phyloP scores from a whole-genome alignment of 495 filamentous ascomycete species.

The Penicillium dipodomyicola region DNA sequence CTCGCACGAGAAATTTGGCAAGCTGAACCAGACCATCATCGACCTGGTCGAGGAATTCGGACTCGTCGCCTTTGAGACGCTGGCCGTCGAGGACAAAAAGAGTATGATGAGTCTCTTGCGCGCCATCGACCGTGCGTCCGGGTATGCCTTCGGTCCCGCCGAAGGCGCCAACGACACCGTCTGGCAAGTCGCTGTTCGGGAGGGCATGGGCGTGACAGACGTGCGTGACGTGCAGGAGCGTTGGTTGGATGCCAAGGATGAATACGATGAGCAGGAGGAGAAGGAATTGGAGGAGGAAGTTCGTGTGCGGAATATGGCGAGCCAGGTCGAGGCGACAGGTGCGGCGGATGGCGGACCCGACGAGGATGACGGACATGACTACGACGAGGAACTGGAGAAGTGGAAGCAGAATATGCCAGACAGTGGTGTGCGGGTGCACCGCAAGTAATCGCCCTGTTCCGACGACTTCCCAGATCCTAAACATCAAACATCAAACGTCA shows the following conservation, averaged over 20 bases:
- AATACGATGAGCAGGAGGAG: slow-evolving; percentile 77
- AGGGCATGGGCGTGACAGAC: slow-evolving; percentile 75
- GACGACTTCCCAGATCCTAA: background rate
- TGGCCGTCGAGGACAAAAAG: slow-evolving; percentile 93
- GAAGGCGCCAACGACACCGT: slow-evolving; percentile 91
- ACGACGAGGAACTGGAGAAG: slow-evolving; percentile 36
- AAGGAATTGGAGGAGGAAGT: slow-evolving; percentile 65
- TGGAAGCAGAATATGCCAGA: slow-evolving; percentile 38
- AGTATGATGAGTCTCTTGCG: slow-evolving; percentile 90
- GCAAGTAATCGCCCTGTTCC: slow-evolving; percentile 31
- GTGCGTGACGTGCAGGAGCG: slow-evolving; percentile 87
- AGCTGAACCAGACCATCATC: slow-evolving; percentile 81
- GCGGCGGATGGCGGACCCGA: slow-evolving; percentile 8
- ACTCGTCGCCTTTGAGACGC: slow-evolving; percentile 85
- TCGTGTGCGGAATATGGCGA: slow-evolving; percentile 36
- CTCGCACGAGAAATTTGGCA: slow-evolving; percentile 68
- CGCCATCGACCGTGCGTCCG: slow-evolving; percentile 84
- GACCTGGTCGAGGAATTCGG: slow-evolving; percentile 84
- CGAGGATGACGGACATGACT: slow-evolving; percentile 31
- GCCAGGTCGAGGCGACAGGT: slow-evolving; percentile 17
- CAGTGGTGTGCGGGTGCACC: slow-evolving; percentile 47
- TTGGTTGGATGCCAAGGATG: slow-evolving; percentile 88
- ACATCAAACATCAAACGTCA: background rate
- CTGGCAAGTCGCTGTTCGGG: slow-evolving; percentile 92
- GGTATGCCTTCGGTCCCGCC: slow-evolving; percentile 87